Base-by-base conservation (phyloP, 495 filamentous ascomycete genomes). In the Chaetomium fimeti region DNA sequence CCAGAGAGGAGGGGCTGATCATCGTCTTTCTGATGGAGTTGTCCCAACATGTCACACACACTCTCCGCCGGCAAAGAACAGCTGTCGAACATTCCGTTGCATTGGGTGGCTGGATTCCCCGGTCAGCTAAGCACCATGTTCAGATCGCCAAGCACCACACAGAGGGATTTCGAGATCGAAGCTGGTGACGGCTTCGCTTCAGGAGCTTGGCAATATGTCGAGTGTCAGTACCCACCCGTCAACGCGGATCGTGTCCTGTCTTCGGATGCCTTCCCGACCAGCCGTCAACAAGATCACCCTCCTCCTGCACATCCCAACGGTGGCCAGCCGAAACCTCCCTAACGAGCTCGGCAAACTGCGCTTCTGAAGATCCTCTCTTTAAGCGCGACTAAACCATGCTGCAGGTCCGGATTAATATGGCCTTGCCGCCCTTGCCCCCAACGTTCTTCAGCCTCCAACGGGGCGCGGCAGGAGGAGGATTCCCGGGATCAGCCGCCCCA, bases 381-480 rank as follows among this genome's bases (percentile, higher is more conserved):
- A 32, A 38, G 18, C 29, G 32, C 53, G 6, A 32, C 32, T 24
- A 16, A 20, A 20, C 29, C 49, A 16, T 24, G 18, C 49, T 60
- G 25, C 63, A 52, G n/a, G 49, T 43, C 53, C 42, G 63, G 66
- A 71, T 73, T 69, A 63, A 65, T 60, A 66, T 54, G 62, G 60
- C 43, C 60, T 36, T 9, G 47, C 40, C 43, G 32, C 32, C 32
- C 32, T 5, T 36, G 12, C 32, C 51, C 43, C 43, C 18, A 28
- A 38, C 55, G 5, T 1, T 22, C 36, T 9, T 57, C 61, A 67
- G 66, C 66, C 60, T 66, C 54, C 59, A 3, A 24, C 56, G 11
- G 13, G 32, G 57, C 5, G 43, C 4, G 27, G 29, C 45, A 66
- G 51, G 52, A 38, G 55, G 54, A 57, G 36, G n/a, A 56, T 68